Evolutionary conservation across 2,329 filamentous ascomycete genomes (phyloP).

Genomic region (Rhinocladiella similis): DNA sequence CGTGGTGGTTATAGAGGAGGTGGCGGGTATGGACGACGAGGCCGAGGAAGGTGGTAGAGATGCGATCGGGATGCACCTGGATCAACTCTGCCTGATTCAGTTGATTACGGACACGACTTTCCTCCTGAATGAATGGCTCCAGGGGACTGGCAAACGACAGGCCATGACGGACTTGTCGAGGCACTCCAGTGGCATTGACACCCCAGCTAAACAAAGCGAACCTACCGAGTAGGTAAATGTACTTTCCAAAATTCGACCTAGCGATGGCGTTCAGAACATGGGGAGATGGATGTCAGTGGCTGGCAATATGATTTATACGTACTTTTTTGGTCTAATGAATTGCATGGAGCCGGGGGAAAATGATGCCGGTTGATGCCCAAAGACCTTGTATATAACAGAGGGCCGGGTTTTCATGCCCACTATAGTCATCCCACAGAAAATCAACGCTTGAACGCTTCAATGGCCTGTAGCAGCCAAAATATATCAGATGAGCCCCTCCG

Average conservation of each 20-base stretch:
- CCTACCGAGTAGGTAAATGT: too few relatives aligned
- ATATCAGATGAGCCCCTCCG: background rate
- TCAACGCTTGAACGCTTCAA: conserved; percentile 12
- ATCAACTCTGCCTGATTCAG: too few relatives aligned
- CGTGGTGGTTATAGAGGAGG: conserved; percentile 45
- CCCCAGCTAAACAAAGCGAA: too few relatives aligned
- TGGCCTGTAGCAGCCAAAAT: background rate
- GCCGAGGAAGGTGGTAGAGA: conserved; percentile 26
- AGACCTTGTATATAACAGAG: too few relatives aligned
- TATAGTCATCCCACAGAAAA: too few relatives aligned
- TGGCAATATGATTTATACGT: too few relatives aligned
- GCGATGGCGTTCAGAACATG: background rate
- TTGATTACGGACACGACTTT: background rate
- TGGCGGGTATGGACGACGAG: conserved; percentile 32
- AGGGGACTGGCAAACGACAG: background rate
- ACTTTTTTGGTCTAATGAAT: too few relatives aligned
- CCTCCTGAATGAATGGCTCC: background rate
- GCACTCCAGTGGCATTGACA: too few relatives aligned
- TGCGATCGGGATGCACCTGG: background rate
- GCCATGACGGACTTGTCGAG: background rate
- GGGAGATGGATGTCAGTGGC: background rate
- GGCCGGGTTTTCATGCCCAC: too few relatives aligned
- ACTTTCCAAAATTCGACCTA: too few relatives aligned
- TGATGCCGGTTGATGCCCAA: conserved; percentile 1
- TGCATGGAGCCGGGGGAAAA: too few relatives aligned